Base-by-base conservation (phyloP, 306 rosid genomes). In the Castanea crenata region DNA sequence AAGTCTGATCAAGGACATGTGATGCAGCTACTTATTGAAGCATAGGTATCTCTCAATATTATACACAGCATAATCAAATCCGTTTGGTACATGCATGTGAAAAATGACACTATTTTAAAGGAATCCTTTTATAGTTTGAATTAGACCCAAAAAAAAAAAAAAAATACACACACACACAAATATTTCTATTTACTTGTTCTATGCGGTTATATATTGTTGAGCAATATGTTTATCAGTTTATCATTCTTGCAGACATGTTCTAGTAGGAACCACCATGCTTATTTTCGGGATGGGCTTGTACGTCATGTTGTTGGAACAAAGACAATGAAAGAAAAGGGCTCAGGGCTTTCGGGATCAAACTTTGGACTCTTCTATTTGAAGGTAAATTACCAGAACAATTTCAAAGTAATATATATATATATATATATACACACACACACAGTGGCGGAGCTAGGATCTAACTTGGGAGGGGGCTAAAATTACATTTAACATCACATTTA, bases 251-350 rank as follows among this genome's bases (percentile, higher is more conserved):
- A 89, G 92, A 89, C 55, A 80, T 82, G 92, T 89, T 84, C 81
- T 89, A 12, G 75, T 86, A 9, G 92, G 92, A 84, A 89, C 82
- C 2, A 88, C 88, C 75, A 55, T 89, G 87, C 76, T 89, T 52
- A 52, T 80, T 19, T 86, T 89, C 38, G 90, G 88, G 19, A 63
- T 84, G 41, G 88, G 92, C 52, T 55, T 89, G 34, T 89, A 86
- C 34, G 72, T 81, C 31, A 84, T 89, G 85, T 89, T 62, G 80
- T 86, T 16, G 84, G 87, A 46, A 61, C 82, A 49, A 82, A 74
- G 79, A 71, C 78, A 2, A 32, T 35, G 64, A 82, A 57, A 38
- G 81, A 44, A 55, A 79, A 82, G 57, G 81, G 80, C 11, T 64
- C 71, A 0, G 55, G 76, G 51, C 69, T 64, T 74, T 71, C 82